Evolutionary conservation across 2,329 filamentous ascomycete genomes (phyloP).

Genomic region (Penicillium digitatum): DNA sequence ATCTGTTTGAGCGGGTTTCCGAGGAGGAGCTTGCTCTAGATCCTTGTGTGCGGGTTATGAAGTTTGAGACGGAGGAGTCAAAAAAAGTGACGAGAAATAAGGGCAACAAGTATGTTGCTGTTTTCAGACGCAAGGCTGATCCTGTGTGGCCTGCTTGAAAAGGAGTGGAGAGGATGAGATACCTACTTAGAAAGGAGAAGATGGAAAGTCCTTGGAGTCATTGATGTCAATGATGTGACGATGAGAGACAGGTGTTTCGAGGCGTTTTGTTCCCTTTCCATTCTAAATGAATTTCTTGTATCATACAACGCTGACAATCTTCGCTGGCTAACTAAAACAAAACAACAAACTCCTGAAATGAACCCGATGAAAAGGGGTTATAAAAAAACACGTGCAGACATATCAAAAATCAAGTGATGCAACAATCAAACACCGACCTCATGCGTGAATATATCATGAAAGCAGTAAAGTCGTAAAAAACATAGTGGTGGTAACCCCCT

Average conservation of each 20-base stretch:
- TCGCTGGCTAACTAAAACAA: slow-evolving; percentile 9
- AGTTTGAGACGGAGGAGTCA: slow-evolving; percentile 84
- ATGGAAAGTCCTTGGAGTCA: neutral
- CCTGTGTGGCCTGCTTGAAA: slow-evolving; percentile 60
- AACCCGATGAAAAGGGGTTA: neutral
- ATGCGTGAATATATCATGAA: slow-evolving; percentile 18
- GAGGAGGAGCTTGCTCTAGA: slow-evolving; percentile 53
- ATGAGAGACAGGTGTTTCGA: slow-evolving; percentile 11
- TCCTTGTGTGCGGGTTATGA: slow-evolving; percentile 61
- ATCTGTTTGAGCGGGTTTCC: slow-evolving; percentile 69
- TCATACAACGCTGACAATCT: slow-evolving; percentile 9
- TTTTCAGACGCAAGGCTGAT: slow-evolving; percentile 77
- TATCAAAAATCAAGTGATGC: slow-evolving; percentile 10
- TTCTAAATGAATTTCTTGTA: slow-evolving; percentile 19
- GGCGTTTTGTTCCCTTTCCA: slow-evolving; percentile 7
- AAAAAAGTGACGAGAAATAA: slow-evolving; percentile 93
- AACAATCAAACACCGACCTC: slow-evolving; percentile 13
- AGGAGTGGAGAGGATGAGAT: neutral
- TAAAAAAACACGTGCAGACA: slow-evolving; percentile 7
- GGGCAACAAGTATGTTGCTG: slow-evolving; percentile 84
- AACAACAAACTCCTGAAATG: slow-evolving; percentile 1
- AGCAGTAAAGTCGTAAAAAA: slow-evolving; percentile 3
- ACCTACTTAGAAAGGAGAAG: neutral
- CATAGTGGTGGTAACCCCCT: neutral
- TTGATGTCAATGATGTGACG: neutral